These are phyloP conservation scores for Mytilinidion resinicola DNA, from an alignment of 495 filamentous ascomycete species.

Conservation along the genomic window DNA sequence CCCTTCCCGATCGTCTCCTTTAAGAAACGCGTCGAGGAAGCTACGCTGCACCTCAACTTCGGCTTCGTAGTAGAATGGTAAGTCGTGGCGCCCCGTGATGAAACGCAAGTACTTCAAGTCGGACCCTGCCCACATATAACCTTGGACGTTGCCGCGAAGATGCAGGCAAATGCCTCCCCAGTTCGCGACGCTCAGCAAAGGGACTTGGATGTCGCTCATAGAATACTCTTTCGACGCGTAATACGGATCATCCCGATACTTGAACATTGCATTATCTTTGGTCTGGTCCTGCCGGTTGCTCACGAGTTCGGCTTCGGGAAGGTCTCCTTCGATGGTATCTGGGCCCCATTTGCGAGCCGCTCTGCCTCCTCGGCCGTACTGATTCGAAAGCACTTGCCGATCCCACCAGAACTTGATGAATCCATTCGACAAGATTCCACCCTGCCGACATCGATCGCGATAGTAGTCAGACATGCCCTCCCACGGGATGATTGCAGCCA, in stretches of 20 bases:
- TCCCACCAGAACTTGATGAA: slow-evolving; percentile 65
- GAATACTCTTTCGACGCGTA: slow-evolving; percentile 56
- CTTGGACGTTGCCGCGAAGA: slow-evolving; percentile 59
- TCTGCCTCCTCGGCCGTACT: slow-evolving; percentile 51
- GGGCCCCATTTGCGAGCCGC: slow-evolving; percentile 40
- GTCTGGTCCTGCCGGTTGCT: slow-evolving; percentile 53
- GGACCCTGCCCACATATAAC: slow-evolving; percentile 53
- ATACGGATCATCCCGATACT: slow-evolving; percentile 54
- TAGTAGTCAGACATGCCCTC: slow-evolving; percentile 67
- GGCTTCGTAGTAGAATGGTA: slow-evolving; percentile 64
- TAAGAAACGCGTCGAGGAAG: slow-evolving; percentile 64
- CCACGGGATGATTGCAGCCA: slow-evolving; percentile 58
- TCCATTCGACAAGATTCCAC: slow-evolving; percentile 56
- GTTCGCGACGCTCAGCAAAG: slow-evolving; percentile 57
- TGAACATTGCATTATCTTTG: slow-evolving; percentile 48
- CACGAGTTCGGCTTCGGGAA: slow-evolving; percentile 47
- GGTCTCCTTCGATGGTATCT: slow-evolving; percentile 55
- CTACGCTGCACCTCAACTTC: slow-evolving; percentile 58
- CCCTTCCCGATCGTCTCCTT: slow-evolving; percentile 52
- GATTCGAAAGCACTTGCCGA: slow-evolving; percentile 55
- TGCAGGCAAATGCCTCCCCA: slow-evolving; percentile 61
- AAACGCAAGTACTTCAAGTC: slow-evolving; percentile 60
- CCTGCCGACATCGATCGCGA: slow-evolving; percentile 56
- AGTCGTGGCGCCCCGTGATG: slow-evolving; percentile 62
- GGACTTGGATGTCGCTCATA: slow-evolving; percentile 56